These are phyloP conservation scores for Ambrosia hybrid DNA, from an alignment of 140 eudicot species.

Conservation along the genomic window DNA sequence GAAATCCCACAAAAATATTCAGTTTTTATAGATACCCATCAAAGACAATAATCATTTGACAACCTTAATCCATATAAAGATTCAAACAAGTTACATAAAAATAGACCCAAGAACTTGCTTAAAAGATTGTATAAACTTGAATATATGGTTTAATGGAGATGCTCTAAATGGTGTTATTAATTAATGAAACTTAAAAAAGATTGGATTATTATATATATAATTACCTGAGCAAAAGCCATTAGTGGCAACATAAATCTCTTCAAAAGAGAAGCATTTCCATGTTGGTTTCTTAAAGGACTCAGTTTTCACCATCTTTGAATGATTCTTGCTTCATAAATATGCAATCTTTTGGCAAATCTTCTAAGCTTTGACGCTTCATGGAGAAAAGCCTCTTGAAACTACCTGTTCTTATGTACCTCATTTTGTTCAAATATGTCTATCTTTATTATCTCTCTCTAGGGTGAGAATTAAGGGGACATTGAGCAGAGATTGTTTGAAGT, in stretches of 20 bases:
- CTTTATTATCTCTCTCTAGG: conserved; percentile 22
- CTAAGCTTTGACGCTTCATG: conserved; percentile 61
- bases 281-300: conserved; percentile 62
- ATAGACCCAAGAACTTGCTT: not conserved
- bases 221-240: conserved; percentile 81
- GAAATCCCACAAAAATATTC: conserved; percentile 13
- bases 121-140: not conserved
- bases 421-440: conserved; percentile 19
- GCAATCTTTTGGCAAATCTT: conserved; percentile 49
- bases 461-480: conserved; percentile 43
- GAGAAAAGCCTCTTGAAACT: conserved; percentile 88
- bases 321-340: conserved; percentile 38
- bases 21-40: conserved; percentile 20
- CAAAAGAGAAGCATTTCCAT: conserved; percentile 86
- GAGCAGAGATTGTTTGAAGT: conserved; percentile 28
- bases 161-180: no score
- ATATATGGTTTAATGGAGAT: no score
- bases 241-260: conserved; percentile 79
- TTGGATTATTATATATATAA: not conserved
- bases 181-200: not conserved
- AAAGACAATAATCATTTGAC: conserved; percentile 20
- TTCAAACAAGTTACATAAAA: not conserved
- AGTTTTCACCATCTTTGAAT: conserved; percentile 34
- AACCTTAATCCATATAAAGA: conserved; percentile 19
- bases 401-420: conserved; percentile 82